Evolutionary conservation across 768 basidiomycete genomes (phyloP), one percentile per base, ranked within the genome.

Genomic region (Hemileccinum rubropunctum): DNA sequence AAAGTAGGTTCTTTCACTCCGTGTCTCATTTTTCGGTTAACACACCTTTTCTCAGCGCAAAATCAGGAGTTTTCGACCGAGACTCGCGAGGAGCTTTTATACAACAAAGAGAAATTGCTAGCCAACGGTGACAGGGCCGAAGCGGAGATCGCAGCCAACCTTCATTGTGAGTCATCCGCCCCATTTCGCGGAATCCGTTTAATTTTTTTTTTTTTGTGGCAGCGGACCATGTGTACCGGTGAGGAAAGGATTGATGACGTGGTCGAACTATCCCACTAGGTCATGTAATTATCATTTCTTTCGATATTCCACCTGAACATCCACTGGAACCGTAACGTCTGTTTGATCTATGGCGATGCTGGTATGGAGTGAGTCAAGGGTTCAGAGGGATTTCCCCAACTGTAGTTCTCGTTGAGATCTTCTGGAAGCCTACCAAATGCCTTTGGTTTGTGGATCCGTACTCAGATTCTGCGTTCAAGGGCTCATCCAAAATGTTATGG

Each of bases 21-120:
- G 30, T 49, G n/a, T 38, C 46, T 47, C 23, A 48, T 52, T 21
- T n/a, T 32, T 28, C 39, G 7, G 35, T 38, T 37, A 42, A 58
- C 41, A 15, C 6, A 23, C 20, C 11, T 48, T 17, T 43, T n/a
- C 44, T 13, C 64, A 97, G 93, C 95, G 21, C 91, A 95, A 83
- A 98, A 98, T 71, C 88, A 93, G 61, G 97, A 98, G 67, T 98
- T 84, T 77, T 90, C 95, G 2, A 95, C 92, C 28, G 97, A 99
- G 74, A 98, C 93, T 10, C 87, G 97, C 50, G 97, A 99, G 71
- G 97, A 99, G 68, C 83, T 98, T 47, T 77, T 98, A 34, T 99
- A 99, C 74, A 98, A 98, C 79, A 99, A 99, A 71, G 97, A 98
- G 79, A 98, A 98, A 71, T 80, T 99, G 47, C 80, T 99, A 28